Percentiles rank a stretch among this genome's conserved stretches.
These are phyloP conservation scores for Flaveria trinervia DNA, from an alignment of 129 eudicot species.

Conservation along the genomic window DNA sequence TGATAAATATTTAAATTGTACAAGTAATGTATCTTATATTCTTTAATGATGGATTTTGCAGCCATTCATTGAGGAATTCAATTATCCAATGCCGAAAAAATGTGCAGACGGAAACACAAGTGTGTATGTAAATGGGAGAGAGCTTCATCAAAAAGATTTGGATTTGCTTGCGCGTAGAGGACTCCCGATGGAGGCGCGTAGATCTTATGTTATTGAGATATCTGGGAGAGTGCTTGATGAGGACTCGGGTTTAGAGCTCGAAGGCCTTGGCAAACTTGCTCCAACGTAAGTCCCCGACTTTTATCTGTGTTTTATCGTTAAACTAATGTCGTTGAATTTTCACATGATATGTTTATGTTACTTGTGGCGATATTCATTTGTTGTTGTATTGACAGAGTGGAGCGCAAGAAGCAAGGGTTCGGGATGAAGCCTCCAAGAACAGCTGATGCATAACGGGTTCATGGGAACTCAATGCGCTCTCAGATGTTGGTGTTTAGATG, in stretches of 20 bases:
- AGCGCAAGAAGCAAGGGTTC: conserved; percentile 84
- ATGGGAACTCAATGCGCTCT: neutral
- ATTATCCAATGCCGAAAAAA: conserved; percentile 73
- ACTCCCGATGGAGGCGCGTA: conserved; percentile 62
- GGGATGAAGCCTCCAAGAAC: conserved; percentile 86
- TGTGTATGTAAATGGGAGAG: conserved; percentile 93
- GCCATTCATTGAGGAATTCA: conserved; percentile 94
- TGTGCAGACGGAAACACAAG: conserved; percentile 87
- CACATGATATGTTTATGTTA: neutral
- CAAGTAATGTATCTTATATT: neutral
- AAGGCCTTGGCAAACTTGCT: conserved; percentile 94
- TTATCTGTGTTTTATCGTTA: neutral
- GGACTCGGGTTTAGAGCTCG: conserved; percentile 87
- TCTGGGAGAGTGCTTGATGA: conserved; percentile 92
- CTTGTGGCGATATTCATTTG: neutral
- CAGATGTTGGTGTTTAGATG: neutral
- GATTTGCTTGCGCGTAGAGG: conserved; percentile 81
- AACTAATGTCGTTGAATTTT: neutral
- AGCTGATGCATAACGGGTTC: conserved; percentile 21
- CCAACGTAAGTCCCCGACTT: conserved; percentile 68
- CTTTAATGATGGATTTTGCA: conserved; percentile 26
- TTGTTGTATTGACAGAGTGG: conserved; percentile 56
- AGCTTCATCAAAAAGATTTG: conserved; percentile 81
- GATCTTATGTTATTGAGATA: conserved; percentile 89
- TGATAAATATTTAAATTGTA: neutral